Base-by-base conservation (phyloP, 257 asterid genomes). In the Asclepias syriaca region DNA sequence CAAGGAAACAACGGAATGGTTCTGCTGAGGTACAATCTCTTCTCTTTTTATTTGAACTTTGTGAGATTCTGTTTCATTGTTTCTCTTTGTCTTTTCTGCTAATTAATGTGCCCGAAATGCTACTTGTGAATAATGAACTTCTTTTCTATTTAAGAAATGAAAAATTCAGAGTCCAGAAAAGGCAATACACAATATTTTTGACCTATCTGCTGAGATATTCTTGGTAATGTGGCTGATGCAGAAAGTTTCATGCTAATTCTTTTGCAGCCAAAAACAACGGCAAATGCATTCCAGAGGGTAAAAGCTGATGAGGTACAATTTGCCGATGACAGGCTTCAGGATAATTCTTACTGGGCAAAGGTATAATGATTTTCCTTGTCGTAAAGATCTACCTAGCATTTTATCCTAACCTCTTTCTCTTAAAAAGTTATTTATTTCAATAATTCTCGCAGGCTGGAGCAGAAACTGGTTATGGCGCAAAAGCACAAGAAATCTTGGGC, bases 281-380 rank as follows among this genome's bases (percentile, higher is more conserved):
- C 79, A 55, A 90, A 79, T 54, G 92, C 94, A 67, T 95, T 95
- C 60, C 83, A 78, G 72, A 81, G 87, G 76, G 87, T 84, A 77
- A 81, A 83, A 55, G 75, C 68, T n/a, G 87, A 84, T 37, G 78
- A 72, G 46, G 85, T 84, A 34, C 65, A 74, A 66, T 83, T 69
- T 78, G 79, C 67, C 40, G 87, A 84, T 80, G 91, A 95, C 56
- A 88, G 92, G 82, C 99, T 95, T 69, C 93, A 85, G 79, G 96
- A 95, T 85, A 95, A 95, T 75, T 95, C 99, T 54, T 92, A 92
- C 72, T 95, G 97, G 97, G 99, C 97, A 51, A 95, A 91, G 98
- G 99, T 95, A 76, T 69, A 78, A 65, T 61, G 65, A 34, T 24
- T 39, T 70, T 57, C 64, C 66, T 65, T 53, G 54, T 9, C 53